Conservation (phyloP, 2,329 filamentous ascomycete species). For the Seiridium cupressi region DNA sequence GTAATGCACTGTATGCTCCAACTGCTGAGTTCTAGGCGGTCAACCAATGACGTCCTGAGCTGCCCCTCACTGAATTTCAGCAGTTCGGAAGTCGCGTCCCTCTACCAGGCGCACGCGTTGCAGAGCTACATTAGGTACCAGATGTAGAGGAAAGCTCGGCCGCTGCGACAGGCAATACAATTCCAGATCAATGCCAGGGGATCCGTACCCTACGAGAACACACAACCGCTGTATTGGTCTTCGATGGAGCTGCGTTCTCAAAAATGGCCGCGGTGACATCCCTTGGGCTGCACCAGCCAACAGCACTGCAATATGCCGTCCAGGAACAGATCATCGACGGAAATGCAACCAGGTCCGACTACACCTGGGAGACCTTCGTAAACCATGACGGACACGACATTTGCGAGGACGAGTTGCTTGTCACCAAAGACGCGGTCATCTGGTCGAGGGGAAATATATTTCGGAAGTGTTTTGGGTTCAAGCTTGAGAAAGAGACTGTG, state of each 20-base stretch:
- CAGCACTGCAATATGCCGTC: slow-evolving; percentile 79
- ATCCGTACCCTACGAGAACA: too few species aligned
- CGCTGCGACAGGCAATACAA: not conserved
- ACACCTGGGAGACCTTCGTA: slow-evolving; percentile 69
- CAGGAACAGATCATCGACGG: slow-evolving; percentile 73
- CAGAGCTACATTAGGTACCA: not conserved
- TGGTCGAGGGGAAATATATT: slow-evolving; percentile 88
- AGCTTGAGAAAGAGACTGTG: slow-evolving; percentile 81
- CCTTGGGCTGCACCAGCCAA: slow-evolving; percentile 85
- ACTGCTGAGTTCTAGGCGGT: not conserved
- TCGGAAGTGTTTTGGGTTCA: slow-evolving; percentile 81
- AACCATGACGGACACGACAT: slow-evolving; percentile 36
- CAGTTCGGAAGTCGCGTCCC: not conserved
- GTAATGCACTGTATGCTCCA: not conserved
- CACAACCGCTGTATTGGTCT: not conserved
- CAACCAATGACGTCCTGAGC: not conserved
- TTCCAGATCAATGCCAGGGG: not conserved
- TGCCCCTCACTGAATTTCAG: slow-evolving; percentile 4
- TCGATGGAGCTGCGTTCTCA: slow-evolving; percentile 16
- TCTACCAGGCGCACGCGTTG: not conserved
- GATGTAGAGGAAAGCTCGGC: not conserved
- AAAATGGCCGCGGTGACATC: slow-evolving; percentile 88
- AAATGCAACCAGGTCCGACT: slow-evolving; percentile 64
- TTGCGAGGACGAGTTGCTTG: slow-evolving; percentile 76
- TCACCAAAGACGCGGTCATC: slow-evolving; percentile 72